Evolutionary conservation across 208 protist species (phyloP).

Genomic region (Angomonas deanei): DNA sequence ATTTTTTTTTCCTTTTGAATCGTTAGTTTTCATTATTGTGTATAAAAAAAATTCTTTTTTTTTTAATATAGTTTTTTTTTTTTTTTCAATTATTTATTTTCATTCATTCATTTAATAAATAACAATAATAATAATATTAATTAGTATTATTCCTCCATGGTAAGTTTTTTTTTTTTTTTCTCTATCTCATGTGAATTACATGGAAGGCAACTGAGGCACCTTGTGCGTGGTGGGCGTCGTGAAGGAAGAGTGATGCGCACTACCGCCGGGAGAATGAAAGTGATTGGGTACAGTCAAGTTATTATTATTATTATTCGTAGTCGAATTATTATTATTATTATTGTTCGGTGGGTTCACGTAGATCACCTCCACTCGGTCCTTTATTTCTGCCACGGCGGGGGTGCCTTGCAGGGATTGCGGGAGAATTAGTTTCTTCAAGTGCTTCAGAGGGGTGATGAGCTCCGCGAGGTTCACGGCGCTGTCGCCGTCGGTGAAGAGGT

Average conservation of each 20-base stretch:
- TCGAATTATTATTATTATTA: not conserved
- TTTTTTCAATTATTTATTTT: too few species aligned
- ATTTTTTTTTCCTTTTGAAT: not conserved
- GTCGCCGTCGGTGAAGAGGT: conserved; percentile 10
- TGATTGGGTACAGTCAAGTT: not conserved
- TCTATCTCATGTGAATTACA: too few species aligned
- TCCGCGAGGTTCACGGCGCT: too few species aligned
- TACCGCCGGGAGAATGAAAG: not conserved
- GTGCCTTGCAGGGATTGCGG: not conserved
- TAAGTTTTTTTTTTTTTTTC: too few species aligned
- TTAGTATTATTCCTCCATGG: too few species aligned
- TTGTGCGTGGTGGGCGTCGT: not conserved
- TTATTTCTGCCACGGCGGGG: not conserved
- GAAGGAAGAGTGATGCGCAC: not conserved
- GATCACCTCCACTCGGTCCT: too few species aligned
- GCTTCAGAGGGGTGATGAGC: not conserved
- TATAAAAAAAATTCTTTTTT: not conserved
- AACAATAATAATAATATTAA: too few species aligned
- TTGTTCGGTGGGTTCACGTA: too few species aligned
- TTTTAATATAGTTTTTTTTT: conserved; percentile 1
- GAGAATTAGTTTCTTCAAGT: not conserved
- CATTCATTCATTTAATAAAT: too few species aligned
- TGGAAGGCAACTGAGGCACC: not conserved
- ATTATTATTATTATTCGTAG: not conserved
- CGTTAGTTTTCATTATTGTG: not conserved